Base-by-base conservation (phyloP, 2,329 filamentous ascomycete species). In the Onygena corvina region DNA sequence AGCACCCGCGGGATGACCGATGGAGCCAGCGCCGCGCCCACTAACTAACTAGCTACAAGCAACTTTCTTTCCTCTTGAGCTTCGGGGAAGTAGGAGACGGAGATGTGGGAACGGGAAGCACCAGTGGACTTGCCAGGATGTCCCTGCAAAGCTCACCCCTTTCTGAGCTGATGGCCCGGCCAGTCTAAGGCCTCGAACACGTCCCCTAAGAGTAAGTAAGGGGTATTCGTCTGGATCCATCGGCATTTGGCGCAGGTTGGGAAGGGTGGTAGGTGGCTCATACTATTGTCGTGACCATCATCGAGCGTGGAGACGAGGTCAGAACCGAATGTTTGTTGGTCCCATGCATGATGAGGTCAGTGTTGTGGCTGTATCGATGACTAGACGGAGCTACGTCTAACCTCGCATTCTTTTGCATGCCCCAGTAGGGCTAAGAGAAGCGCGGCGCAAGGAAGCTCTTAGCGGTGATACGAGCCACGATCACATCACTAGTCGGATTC, bases 331-430 rank as follows among this genome's bases (percentile, higher is more conserved):
- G 21, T 20, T 42, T 23, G 38, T 27, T 42, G 38, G 38, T 27
- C 11, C 21, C 38, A 42, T 42, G 38, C 38, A 27, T 25, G 21
- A 42, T 42, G 38, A 42, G 38, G 38, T 42, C 38, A 42, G 38
- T 42, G 11, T 42, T 42, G 38, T 23, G 38, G 38, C 23, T 42
- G 38, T n/a, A 25, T 42, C 8, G 38, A 27, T 42, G 21, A 23
- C 21, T 14, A 27, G 38, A 42, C 14, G 38, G 18, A 20, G 14
- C n/a, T 14, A 25, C 16, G 38, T 16, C 21, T 38, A 21, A 21
- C 11, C 35, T 38, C 35, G 35, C 35, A 21, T 38, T 31, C 16
- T 38, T 11, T 42, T 23, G 20, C 7, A 38, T 38, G 34, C 34
- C 20, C n/a, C 18, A 7, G 36, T 23, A 42, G 36, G 20, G 14